Percentiles rank a stretch among this genome's conserved stretches.
phyloP scores from a whole-genome alignment of 1,284 basidiomycete genomes.

The Ganoderma multipileum region DNA sequence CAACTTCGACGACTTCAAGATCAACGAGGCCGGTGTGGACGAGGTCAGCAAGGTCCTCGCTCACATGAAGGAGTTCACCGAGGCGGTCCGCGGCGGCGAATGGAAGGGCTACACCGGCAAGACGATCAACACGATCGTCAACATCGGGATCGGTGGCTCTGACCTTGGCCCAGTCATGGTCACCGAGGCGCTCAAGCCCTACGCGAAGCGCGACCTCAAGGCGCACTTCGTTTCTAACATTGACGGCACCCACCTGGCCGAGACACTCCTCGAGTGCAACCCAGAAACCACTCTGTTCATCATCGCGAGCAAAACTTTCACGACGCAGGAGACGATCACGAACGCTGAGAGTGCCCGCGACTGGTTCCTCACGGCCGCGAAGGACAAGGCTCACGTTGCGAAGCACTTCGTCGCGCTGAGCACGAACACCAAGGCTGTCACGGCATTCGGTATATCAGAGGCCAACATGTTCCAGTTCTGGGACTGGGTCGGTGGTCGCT shows the following conservation, averaged over 20 bases:
- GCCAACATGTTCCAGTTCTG: constrained; percentile 99
- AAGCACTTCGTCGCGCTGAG: constrained; percentile 99
- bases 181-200: constrained; percentile 94
- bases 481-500: constrained; percentile 99
- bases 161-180: constrained; percentile 99
- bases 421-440: constrained; percentile 95
- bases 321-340: constrained; percentile 99
- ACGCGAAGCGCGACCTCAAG: constrained; percentile 88
- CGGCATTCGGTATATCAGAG: constrained; percentile 92
- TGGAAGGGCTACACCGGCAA: constrained; percentile 99
- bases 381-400: constrained; percentile 91
- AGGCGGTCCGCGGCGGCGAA: constrained; percentile 83
- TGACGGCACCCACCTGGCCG: constrained; percentile 96
- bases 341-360: constrained; percentile 94
- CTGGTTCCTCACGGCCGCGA: constrained; percentile 91
- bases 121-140: constrained; percentile 93
- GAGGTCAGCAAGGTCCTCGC: constrained; percentile 87
- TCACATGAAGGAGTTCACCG: constrained; percentile 93
- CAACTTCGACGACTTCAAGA: constrained; percentile 81
- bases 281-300: constrained; percentile 97
- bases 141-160: constrained; percentile 98
- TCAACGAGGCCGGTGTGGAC: constrained; percentile 82
- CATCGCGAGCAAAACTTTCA: constrained; percentile 98
- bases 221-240: constrained; percentile 97
- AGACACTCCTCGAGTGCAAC: constrained; percentile 84